Base-by-base conservation (phyloP, 179 eudicot species). In the Camellia oleifera region DNA sequence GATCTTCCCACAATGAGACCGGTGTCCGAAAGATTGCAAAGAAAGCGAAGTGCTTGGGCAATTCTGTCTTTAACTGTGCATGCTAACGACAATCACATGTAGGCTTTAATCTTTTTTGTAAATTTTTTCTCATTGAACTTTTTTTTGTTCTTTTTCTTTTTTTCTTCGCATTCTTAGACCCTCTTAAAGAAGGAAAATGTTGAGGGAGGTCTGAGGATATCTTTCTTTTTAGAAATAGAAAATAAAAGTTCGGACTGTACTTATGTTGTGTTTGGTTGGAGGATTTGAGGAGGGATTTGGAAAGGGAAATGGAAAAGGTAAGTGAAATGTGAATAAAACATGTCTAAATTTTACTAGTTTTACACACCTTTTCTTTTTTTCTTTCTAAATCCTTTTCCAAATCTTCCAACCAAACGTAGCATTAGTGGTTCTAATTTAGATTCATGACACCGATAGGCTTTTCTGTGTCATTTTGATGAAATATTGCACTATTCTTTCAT, bases 31-130 rank as follows among this genome's bases (percentile, higher is more conserved):
- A 84, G 86, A 85, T 85, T 6, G 82, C 87, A 3, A 72, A 56
- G 60, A 94, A 90, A 79, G 76, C 84, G 26, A 88, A 77, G 83
- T 94, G 99, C 85, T 92, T 91, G 44, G 85, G 91, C 69, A 85
- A 86, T 84, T 88, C 98, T 2, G 90, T 90, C 67, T 90, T 94
- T 32, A 83, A 86, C 74, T 94, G 98, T 80, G 84, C 94, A 8
- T 90, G 97, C 83, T 94, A 79, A 88, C 75, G 14, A 88, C 75
- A 42, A 50, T 57, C 53, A 53, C 52, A 32, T n/a, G 66, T 56
- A 57, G 40, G 42, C 9, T 57, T 54, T 42, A 40, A 61, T 68
- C 52, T 20, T 17, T 17, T 32, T 26, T 78, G 62, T 56, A 57
- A 18, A 53, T 11, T 56, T 42, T n/a, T 12, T 50, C 7, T 14